Base-by-base conservation (phyloP, 1,139 yeast genomes). In the Lodderomyces pseudojiufengensis region DNA sequence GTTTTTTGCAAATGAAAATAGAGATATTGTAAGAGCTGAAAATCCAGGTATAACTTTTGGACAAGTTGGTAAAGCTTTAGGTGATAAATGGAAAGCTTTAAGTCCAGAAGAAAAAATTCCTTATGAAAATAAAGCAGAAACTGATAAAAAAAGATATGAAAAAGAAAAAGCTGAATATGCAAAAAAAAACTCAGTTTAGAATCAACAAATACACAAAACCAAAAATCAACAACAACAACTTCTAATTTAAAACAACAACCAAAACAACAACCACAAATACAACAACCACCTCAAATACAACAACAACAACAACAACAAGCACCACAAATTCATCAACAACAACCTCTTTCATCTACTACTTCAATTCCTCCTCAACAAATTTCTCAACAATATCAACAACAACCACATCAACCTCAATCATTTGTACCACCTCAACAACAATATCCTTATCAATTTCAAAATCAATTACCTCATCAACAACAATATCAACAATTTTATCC, bases 1-100 rank as follows among this genome's bases (percentile, higher is more conserved):
- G 97, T 90, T 85, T 78, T 92, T 90, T 59, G 97, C 98, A 54
- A 88, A 87, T 60, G 97, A 88, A 58, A 84, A 85, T 78, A 88
- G 97, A 74, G 97, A 90, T 65, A 78, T 80, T 49, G 95, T 92
- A 52, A 78, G 95, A 65, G 80, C 92, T 46, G 96, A 88, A 64
- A 85, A 90, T 77, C 96, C 96, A 50, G 95, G 95, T 61, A 84
- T 86, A 54, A 67, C 90, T 36, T 88, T 90, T 57, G 96, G 96
- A 52, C 90, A 85, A 68, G 88, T 87, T 48, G 95, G 95, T 60
- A 85, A 82, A 65, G 65, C 85, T 45, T 79, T 92, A 55, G 98
- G 98, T 63, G 96, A 87, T 63, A 84, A 78, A 69, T 92, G 98
- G 98, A 88, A 88, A 80, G 84, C 90, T 44, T 73, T 90, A 55